A percentile compares a stretch with the other conserved stretches of the same genome.
Evolutionary conservation across 2,329 filamentous ascomycete species (phyloP).

Genomic region (Zymoseptoria pseudotritici): DNA sequence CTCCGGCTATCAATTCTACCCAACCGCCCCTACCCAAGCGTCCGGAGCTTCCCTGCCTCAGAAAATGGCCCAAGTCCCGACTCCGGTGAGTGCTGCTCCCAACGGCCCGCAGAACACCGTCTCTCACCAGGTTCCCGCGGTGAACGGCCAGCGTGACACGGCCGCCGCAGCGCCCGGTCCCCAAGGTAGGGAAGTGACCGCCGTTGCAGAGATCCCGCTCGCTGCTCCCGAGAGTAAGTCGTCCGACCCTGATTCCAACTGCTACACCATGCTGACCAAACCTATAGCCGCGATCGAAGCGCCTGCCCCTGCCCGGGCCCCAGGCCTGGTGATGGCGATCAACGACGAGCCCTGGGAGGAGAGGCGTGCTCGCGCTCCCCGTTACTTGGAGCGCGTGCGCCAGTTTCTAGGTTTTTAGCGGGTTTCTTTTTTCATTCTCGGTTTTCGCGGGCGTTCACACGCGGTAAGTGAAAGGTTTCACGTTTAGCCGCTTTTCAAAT

Average conservation of each 20-base stretch:
- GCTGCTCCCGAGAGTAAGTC: neutral
- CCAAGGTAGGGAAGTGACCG: neutral
- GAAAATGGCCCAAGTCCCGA: neutral
- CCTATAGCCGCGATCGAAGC: neutral
- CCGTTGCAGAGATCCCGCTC: neutral
- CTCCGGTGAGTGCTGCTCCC: neutral
- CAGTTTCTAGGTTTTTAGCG: too few relatives aligned
- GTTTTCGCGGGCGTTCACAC: too few relatives aligned
- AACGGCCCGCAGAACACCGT: neutral
- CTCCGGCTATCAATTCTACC: neutral
- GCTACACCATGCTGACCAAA: neutral
- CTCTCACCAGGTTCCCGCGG: too few relatives aligned
- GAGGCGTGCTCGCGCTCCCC: neutral
- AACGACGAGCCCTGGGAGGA: neutral
- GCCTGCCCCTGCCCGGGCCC: neutral
- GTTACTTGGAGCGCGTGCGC: neutral
- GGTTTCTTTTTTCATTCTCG: too few relatives aligned
- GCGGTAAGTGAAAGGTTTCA: too few relatives aligned
- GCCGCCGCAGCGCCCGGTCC: neutral
- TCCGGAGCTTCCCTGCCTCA: neutral
- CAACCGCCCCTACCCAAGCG: neutral
- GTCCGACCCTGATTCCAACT: neutral
- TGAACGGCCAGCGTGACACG: neutral
- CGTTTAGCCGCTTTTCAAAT: too few relatives aligned
- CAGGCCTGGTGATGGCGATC: neutral